phyloP scores from a whole-genome alignment of 2,329 filamentous ascomycete genomes.

The Grosmannia huntii region DNA sequence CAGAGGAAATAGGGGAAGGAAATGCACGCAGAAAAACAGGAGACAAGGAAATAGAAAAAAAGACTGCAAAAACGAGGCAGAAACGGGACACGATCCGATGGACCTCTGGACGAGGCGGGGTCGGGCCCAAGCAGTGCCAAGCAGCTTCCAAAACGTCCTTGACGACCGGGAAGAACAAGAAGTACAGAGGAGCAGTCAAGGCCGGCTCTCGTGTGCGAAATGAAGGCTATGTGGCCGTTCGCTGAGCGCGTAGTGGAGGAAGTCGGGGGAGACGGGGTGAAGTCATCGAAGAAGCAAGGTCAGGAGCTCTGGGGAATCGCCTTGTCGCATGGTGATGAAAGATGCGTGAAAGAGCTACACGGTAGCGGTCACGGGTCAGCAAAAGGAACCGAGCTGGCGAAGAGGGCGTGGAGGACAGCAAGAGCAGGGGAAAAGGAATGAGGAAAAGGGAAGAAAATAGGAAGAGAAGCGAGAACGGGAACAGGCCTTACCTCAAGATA shows the following conservation, averaged over 20 bases:
- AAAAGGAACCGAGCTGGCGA: background rate
- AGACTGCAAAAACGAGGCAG: background rate
- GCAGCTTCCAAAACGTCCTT: background rate
- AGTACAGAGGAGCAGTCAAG: background rate
- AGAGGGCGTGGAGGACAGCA: background rate
- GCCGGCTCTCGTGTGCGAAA: background rate
- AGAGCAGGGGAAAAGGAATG: background rate
- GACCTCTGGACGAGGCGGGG: background rate
- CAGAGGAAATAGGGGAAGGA: background rate
- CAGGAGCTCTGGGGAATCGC: background rate
- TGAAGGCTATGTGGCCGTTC: background rate
- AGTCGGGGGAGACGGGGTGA: background rate
- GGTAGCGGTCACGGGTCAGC: background rate
- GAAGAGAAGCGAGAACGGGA: background rate
- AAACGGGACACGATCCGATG: background rate
- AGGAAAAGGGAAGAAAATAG: background rate
- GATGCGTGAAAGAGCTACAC: background rate
- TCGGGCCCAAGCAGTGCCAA: background rate
- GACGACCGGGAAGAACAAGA: background rate
- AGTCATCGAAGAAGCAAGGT: constrained; percentile 6
- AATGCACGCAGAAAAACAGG: background rate
- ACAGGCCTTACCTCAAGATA: background rate
- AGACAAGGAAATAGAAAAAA: background rate
- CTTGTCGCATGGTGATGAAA: constrained; percentile 7
- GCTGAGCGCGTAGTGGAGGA: background rate